Base-by-base conservation (phyloP, 345 rosid species). In the Mercurialis annua region DNA sequence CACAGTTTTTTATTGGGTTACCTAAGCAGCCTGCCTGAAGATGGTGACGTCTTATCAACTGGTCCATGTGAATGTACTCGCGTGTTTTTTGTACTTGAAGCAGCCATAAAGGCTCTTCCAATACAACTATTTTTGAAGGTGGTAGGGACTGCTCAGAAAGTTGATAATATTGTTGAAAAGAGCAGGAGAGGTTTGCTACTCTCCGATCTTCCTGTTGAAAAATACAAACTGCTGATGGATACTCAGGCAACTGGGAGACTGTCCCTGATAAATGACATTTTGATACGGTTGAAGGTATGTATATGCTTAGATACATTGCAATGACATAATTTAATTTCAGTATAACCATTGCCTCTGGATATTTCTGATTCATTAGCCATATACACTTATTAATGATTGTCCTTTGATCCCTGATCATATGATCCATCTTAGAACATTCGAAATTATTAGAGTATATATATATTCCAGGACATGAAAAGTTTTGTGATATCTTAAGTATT, bases 81-180 rank as follows among this genome's bases (percentile, higher is more conserved):
- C 76, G 78, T 76, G 73, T 70, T 83, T 67, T 86, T 93, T 80
- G 81, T 87, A 54, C 78, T 93, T 44, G 96, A 90, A 77, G 87
- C 78, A 80, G 94, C 91, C 65, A 71, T 89, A 66, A 85, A 81
- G 70, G 87, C 89, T 71, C 82, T 90, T 79, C 96, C 98, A 12
- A 71, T 93, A 33, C 92, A 93, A 75, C 82, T 93, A 47, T 90
- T 93, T 78, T 83, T 86, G 65, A 94, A 93, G 81, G 85, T 93
- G 68, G 97, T 79, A 53, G 98, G 98, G 55, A 81, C 90, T 69
- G 57, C 85, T 74, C 81, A 82, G 60, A 87, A 79, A 62, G 71
- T 84, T 74, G 95, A 87, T 74, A 82, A 86, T 76, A 75, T 87
- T 88, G 71, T 80, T 68, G 90, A 87, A 72, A 93, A 83, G 79